Evolutionary conservation across 352 stramenopile genomes (phyloP), one percentile per base, ranked within the genome.

Genomic region (Pythium aquatile): DNA sequence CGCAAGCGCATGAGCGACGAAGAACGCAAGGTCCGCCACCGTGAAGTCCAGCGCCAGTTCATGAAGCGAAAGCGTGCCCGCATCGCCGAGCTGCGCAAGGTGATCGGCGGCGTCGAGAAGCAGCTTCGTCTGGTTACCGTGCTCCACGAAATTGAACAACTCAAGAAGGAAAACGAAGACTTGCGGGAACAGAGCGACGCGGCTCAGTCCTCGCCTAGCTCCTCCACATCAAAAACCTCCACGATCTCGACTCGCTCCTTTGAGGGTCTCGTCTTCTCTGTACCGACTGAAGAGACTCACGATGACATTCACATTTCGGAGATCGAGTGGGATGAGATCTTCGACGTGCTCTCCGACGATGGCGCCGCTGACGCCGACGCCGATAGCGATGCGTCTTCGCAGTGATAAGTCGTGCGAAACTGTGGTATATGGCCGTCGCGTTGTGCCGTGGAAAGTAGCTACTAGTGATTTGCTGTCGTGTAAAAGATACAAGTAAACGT

Each of bases 21-120:
- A 14, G 63, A 69, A 44, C 63, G 63, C 55, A 61, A 62, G 29
- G 58, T 58, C 11, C 64, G 64, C 56, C 64, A 70, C 46, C 64
- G 64, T 28, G 64, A 70, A 58, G 64, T 70, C 17, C 64, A 70
- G 64, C 64, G 64, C 24, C 64, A 66, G 56, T 70, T 70, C 35
- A 70, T 70, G 56, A 56, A 70, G 64, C 64, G 64, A 51, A 70
- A 70, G 64, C 63, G 46, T 26, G 55, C 63, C 3, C 49, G 51
- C 32, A 57, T 69, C n/a, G 55, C 30, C 2, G 63, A 61, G 33
- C 49, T 69, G 7, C 63, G 63, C 63, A 65, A 66, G 24, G 59
- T 66, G 10, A 42, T 60, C 10, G 33, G 24, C 30, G 30, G 39
- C 24, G 53, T 66, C 17, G 51, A 66, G 42, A 66, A 60, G 52